These are phyloP conservation scores for Trichoderma sp. DNA, from an alignment of 2,329 filamentous ascomycete genomes.

Conservation along the genomic window DNA sequence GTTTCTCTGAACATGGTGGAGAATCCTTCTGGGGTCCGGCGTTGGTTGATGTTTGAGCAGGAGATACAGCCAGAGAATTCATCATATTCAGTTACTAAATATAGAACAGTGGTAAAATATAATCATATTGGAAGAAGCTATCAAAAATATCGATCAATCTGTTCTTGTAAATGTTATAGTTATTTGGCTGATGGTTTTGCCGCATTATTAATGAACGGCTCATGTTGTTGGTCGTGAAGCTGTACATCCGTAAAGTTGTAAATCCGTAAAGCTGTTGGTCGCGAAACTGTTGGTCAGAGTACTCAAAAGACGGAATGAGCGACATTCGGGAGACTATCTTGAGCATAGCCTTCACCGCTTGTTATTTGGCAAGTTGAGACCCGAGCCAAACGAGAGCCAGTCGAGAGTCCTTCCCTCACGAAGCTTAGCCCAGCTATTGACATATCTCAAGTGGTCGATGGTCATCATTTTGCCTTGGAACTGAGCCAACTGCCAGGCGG, in stretches of 20 bases:
- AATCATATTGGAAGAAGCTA: background rate
- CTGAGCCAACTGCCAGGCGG: background rate
- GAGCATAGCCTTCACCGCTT: background rate
- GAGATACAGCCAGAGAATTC: background rate
- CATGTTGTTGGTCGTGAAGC: background rate
- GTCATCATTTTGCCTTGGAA: background rate
- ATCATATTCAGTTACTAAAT: background rate
- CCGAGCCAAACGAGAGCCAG: no score
- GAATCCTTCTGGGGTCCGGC: background rate
- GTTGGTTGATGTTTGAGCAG: background rate
- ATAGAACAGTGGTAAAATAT: background rate
- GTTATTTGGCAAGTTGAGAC: background rate
- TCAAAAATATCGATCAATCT: background rate
- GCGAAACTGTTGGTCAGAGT: background rate
- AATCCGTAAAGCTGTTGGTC: background rate
- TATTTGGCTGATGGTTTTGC: background rate
- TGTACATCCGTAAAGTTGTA: background rate
- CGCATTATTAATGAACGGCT: background rate
- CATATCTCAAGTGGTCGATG: background rate
- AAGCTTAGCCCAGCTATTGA: background rate
- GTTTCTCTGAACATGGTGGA: background rate
- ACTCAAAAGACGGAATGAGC: background rate
- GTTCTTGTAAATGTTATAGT: background rate
- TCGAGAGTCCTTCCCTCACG: background rate
- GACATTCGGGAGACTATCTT: background rate